Evolutionary conservation across 2,329 filamentous ascomycete species (phyloP).

Genomic region (Colletotrichum ledebouriae): DNA sequence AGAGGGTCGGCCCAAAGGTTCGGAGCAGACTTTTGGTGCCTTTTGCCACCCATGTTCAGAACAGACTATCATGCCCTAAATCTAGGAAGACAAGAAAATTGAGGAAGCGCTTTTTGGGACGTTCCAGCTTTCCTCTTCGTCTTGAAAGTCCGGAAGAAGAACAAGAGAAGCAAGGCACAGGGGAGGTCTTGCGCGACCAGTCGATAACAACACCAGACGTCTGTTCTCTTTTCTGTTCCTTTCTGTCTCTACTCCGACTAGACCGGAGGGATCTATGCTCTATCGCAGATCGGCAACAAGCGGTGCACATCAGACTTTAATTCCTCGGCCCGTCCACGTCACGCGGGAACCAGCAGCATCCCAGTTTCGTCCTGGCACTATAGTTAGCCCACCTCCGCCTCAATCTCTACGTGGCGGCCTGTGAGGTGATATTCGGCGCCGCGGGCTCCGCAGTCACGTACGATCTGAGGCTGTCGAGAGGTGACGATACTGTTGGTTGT

Average conservation of each 20-base stretch:
- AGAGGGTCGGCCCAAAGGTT: background rate
- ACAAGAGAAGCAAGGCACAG: background rate
- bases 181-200: too few relatives aligned
- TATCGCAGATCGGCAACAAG: constrained; percentile 24
- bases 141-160: background rate
- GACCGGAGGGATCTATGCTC: constrained; percentile 11
- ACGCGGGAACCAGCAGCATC: constrained; percentile 11
- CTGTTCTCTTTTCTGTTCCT: too few relatives aligned
- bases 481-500: too few relatives aligned
- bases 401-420: constrained; percentile 21
- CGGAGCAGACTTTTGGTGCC: background rate
- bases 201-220: too few relatives aligned
- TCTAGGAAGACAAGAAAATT: background rate
- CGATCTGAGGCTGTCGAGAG: background rate
- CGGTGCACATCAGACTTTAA: constrained; percentile 26
- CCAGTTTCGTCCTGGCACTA: constrained; percentile 10
- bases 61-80: constrained; percentile 12
- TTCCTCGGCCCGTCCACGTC: constrained; percentile 24
- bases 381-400: constrained; percentile 8
- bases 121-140: constrained; percentile 13
- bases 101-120: background rate
- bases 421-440: background rate
- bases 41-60: too few relatives aligned
- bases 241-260: background rate
- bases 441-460: background rate